A percentile compares a stretch with the other conserved stretches of the same genome.
Conservation (phyloP, 306 rosid genomes). For the Trichosanthes truncata region DNA sequence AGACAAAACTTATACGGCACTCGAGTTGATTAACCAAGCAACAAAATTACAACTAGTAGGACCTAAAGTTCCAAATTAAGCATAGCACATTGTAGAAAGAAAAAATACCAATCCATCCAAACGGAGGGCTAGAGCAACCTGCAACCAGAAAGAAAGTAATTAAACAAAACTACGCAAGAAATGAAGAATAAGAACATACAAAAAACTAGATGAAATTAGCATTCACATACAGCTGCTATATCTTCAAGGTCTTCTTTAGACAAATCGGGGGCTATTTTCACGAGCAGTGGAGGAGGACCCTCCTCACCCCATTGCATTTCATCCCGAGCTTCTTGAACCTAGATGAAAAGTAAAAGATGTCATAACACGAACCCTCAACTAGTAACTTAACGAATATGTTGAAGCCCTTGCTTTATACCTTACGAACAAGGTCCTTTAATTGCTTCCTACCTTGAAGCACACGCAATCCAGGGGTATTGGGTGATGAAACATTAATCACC, state of each 20-base stretch:
- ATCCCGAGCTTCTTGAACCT: slow-evolving; percentile 97
- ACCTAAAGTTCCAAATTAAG: background rate
- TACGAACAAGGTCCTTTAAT: slow-evolving; percentile 85
- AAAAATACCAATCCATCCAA: slow-evolving; percentile 88
- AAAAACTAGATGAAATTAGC: background rate
- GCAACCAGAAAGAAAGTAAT: slow-evolving; percentile 20
- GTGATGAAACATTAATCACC: slow-evolving; percentile 98
- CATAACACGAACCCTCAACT: slow-evolving; percentile 17
- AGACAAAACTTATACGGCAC: background rate
- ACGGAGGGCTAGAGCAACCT: slow-evolving; percentile 87
- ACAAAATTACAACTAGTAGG: background rate
- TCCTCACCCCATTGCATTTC: slow-evolving; percentile 99
- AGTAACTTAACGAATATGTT: background rate
- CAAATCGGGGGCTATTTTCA: slow-evolving; percentile 97
- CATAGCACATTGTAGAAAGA: slow-evolving; percentile 9
- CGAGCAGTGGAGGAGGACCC: slow-evolving; percentile 97
- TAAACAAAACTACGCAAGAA: slow-evolving; percentile 13
- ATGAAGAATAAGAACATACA: background rate
- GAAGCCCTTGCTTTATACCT: slow-evolving; percentile 39
- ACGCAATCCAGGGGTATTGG: slow-evolving; percentile 97
- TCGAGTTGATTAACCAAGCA: background rate
- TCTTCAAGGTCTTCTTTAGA: slow-evolving; percentile 97
- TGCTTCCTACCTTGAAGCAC: slow-evolving; percentile 99
- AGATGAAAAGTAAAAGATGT: slow-evolving; percentile 17
- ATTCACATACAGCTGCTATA: slow-evolving; percentile 79